phyloP scores from a whole-genome alignment of 2,329 filamentous ascomycete species.

The Verticillium longisporum region DNA sequence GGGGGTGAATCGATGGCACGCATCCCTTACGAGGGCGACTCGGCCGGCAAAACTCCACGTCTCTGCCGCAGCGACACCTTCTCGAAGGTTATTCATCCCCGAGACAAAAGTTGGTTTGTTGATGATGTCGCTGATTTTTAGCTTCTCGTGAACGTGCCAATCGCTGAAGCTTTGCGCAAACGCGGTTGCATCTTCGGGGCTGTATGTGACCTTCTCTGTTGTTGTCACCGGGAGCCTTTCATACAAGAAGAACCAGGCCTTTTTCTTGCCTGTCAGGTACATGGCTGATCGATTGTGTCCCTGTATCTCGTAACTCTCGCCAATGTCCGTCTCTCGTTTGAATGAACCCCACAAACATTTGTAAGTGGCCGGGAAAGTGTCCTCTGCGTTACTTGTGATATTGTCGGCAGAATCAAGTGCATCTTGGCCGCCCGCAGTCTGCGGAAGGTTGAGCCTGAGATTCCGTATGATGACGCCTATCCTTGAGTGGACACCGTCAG shows the following conservation, averaged over 20 bases:
- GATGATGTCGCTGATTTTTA: conserved; percentile 10
- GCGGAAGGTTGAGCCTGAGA: conserved; percentile 15
- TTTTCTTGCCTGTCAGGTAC: conserved; percentile 19
- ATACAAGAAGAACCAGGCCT: conserved; percentile 24
- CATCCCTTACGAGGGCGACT: conserved; percentile 24
- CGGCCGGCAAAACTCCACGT: conserved; percentile 14
- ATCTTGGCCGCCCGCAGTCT: too few species aligned
- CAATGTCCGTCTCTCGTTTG: conserved; percentile 13
- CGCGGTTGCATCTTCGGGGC: conserved; percentile 16
- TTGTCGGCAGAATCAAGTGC: neutral
- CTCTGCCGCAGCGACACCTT: conserved; percentile 23
- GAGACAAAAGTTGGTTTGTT: too few species aligned
- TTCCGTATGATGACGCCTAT: conserved; percentile 18
- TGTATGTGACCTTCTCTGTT: conserved; percentile 16
- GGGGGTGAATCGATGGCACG: conserved; percentile 25
- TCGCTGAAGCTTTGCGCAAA: conserved; percentile 19
- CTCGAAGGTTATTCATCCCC: conserved; percentile 21
- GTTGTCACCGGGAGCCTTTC: conserved; percentile 21
- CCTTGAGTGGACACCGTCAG: conserved; percentile 1
- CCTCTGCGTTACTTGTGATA: neutral
- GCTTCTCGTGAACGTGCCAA: conserved; percentile 14
- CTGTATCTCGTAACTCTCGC: conserved; percentile 23
- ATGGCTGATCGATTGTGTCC: conserved; percentile 17
- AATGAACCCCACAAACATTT: conserved; percentile 25
- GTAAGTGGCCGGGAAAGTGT: conserved; percentile 11